Conservation (phyloP, 495 filamentous ascomycete species). For the Talaromyces nanjingensis region DNA sequence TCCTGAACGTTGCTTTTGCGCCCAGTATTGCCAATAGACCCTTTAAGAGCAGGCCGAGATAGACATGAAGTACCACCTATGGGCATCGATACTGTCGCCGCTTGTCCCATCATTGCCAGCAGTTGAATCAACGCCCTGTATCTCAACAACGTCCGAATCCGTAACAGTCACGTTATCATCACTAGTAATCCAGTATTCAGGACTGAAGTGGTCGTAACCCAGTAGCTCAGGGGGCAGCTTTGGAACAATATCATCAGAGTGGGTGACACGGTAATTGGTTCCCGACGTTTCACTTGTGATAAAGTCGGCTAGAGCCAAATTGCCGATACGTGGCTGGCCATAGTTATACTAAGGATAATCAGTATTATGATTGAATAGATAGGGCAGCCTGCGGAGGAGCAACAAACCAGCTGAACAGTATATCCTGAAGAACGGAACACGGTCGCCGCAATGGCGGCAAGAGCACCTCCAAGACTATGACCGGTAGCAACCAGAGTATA, state of each 20-base stretch:
- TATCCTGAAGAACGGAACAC: slow-evolving; percentile 41
- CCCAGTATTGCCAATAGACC: background rate
- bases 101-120: slow-evolving; percentile 24
- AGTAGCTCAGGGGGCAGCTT: slow-evolving; percentile 45
- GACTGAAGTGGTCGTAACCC: slow-evolving; percentile 53
- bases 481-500: slow-evolving; percentile 51
- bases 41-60: slow-evolving; percentile 11
- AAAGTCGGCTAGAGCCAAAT: slow-evolving; percentile 41
- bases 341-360: slow-evolving; percentile 45
- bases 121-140: slow-evolving; percentile 20
- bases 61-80: slow-evolving; percentile 37
- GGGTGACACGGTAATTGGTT: slow-evolving; percentile 55
- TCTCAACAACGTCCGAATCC: slow-evolving; percentile 20
- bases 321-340: slow-evolving; percentile 58
- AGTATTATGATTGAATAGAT: background rate
- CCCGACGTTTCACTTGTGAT: slow-evolving; percentile 36
- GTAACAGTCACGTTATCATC: slow-evolving; percentile 25
- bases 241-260: slow-evolving; percentile 56
- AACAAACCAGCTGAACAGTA: slow-evolving; percentile 18
- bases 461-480: slow-evolving; percentile 58
- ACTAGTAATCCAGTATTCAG: slow-evolving; percentile 54
- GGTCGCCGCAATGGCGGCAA: slow-evolving; percentile 51
- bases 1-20: background rate
- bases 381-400: background rate
- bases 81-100: slow-evolving; percentile 18